Evolutionary conservation across 306 rosid species (phyloP).

Genomic region (Sicyos edulis): DNA sequence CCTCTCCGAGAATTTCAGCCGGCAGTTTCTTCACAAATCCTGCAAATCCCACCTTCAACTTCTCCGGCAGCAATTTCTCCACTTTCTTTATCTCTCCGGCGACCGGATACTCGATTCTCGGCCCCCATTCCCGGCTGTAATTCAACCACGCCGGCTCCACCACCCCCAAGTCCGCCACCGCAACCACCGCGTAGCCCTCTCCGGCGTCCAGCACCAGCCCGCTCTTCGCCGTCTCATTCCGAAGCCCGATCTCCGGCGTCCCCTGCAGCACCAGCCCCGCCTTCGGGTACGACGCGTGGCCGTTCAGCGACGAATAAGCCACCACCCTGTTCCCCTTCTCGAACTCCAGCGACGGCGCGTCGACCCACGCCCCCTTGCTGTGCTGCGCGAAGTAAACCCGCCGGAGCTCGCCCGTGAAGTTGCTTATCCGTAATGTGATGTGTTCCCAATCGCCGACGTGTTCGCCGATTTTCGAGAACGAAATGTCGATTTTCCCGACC

Average conservation of each 20-base stretch:
- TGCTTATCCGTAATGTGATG: conserved; percentile 63
- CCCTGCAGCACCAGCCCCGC: conserved; percentile 67
- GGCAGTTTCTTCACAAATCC: conserved; percentile 37
- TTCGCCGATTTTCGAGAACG: conserved; percentile 54
- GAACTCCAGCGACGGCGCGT: conserved; percentile 49
- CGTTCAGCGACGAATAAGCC: conserved; percentile 52
- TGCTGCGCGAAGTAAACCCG: conserved; percentile 60
- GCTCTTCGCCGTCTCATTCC: conserved; percentile 56
- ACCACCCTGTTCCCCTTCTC: conserved; percentile 36
- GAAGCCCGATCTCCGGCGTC: conserved; percentile 38
- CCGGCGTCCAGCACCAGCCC: conserved; percentile 36
- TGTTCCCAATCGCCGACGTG: conserved; percentile 87
- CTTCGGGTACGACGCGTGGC: conserved; percentile 61
- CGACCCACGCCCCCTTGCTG: conserved; percentile 62
- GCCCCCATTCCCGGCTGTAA: conserved; percentile 64
- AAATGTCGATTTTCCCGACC: conserved; percentile 32
- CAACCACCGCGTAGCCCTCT: conserved; percentile 28
- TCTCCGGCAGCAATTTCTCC: conserved; percentile 36
- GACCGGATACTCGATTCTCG: conserved; percentile 37
- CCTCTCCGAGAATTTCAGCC: conserved; percentile 50
- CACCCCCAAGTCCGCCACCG: conserved; percentile 48
- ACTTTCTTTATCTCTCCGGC: conserved; percentile 35
- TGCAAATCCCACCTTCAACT: conserved; percentile 28
- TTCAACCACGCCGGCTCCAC: conserved; percentile 60
- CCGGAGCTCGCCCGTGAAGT: conserved; percentile 51